A percentile compares a stretch with the other conserved stretches of the same genome.
Conservation (phyloP, 2,329 filamentous ascomycete genomes). For the Colletotrichum tropicicola region DNA sequence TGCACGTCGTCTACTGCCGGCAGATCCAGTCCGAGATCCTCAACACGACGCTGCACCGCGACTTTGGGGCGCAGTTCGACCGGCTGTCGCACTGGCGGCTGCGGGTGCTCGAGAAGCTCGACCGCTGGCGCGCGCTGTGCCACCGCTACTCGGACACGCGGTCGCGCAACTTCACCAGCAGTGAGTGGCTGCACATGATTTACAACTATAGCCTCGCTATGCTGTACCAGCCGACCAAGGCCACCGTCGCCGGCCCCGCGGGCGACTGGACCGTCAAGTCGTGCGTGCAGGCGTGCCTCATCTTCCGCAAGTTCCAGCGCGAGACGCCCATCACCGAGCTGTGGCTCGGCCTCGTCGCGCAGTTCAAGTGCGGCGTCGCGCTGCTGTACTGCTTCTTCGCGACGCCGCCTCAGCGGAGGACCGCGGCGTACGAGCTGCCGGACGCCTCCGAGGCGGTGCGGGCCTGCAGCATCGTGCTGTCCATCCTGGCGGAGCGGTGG, state of each 20-base stretch:
- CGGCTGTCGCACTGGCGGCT: conserved; percentile 34
- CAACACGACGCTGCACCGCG: conserved; percentile 34
- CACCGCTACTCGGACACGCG: conserved; percentile 34
- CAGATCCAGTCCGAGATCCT: conserved; percentile 40
- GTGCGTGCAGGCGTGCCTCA: conserved; percentile 37
- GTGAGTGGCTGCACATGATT: conserved; percentile 40
- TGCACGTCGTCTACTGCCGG: conserved; percentile 38
- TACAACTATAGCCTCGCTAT: conserved; percentile 40
- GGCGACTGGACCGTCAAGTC: conserved; percentile 39
- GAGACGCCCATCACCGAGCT: conserved; percentile 36
- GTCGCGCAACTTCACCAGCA: conserved; percentile 33
- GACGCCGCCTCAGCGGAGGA: conserved; percentile 39
- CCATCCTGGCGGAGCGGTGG: conserved; percentile 46
- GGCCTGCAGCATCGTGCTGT: conserved; percentile 44
- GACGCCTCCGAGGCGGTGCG: conserved; percentile 44
- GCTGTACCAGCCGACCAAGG: conserved; percentile 37
- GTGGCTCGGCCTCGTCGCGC: conserved; percentile 38
- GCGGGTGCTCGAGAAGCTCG: conserved; percentile 36
- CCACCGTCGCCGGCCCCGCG: conserved; percentile 32
- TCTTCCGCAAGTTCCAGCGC: conserved; percentile 41
- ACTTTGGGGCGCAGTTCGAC: conserved; percentile 34
- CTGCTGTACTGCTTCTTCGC: conserved; percentile 47
- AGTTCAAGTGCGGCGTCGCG: conserved; percentile 45
- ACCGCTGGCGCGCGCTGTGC: conserved; percentile 34
- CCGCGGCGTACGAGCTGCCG: conserved; percentile 37